phyloP scores from a whole-genome alignment of 306 rosid genomes.

The Oxytropis ochrocephala region DNA sequence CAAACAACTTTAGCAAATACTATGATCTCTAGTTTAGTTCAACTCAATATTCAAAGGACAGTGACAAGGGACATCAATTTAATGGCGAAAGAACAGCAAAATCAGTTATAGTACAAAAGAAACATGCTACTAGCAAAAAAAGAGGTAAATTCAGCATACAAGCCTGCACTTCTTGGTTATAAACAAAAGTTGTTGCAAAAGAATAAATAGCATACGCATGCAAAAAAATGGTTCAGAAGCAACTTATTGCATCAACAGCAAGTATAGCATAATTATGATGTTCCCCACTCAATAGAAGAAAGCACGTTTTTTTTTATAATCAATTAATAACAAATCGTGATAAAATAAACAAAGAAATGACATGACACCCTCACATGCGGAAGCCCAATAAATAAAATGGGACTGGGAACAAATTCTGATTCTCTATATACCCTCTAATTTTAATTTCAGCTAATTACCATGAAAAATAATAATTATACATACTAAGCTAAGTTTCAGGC shows the following conservation, averaged over 20 bases:
- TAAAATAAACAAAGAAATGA: not conserved
- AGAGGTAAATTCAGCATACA: not conserved
- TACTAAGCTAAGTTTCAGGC: slow-evolving; percentile 14
- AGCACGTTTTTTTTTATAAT: slow-evolving; percentile 6
- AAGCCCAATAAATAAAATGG: not conserved
- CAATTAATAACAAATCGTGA: not conserved
- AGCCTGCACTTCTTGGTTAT: not conserved
- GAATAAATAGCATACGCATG: not conserved
- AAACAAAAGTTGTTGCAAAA: not conserved
- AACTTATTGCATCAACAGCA: slow-evolving; percentile 1
- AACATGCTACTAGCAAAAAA: not conserved
- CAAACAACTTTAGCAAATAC: not conserved
- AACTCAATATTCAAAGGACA: slow-evolving; percentile 14
- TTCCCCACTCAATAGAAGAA: slow-evolving; percentile 34
- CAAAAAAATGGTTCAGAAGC: not conserved
- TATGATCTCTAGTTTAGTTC: not conserved
- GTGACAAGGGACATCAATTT: not conserved
- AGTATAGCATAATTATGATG: slow-evolving; percentile 29
- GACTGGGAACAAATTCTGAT: not conserved
- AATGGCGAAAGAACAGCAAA: no score
- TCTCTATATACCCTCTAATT: not conserved
- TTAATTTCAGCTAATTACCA: slow-evolving; percentile 10
- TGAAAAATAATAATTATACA: not conserved
- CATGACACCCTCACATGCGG: not conserved
- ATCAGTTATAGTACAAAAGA: not conserved